These are phyloP conservation scores for Echinosophora koreensis DNA, from an alignment of 306 rosid genomes.

Conservation along the genomic window DNA sequence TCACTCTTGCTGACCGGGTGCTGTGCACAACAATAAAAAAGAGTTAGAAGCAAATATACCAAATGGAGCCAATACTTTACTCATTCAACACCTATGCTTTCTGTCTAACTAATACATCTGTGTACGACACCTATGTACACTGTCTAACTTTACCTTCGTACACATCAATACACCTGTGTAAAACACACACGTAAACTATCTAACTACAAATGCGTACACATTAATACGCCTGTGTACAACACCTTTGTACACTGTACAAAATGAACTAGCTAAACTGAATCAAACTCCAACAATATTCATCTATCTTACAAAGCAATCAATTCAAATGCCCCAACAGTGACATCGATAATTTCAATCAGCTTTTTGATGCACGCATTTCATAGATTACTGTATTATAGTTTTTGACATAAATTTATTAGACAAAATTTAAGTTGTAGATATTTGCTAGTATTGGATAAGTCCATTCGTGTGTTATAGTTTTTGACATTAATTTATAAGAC, in stretches of 20 bases:
- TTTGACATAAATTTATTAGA: background rate
- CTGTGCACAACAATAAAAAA: constrained; percentile 55
- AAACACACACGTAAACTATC: too few species aligned
- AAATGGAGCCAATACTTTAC: constrained; percentile 1
- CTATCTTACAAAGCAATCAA: constrained; percentile 34
- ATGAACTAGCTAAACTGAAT: too few species aligned
- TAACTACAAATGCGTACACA: too few species aligned
- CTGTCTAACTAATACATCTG: too few species aligned
- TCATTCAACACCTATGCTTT: background rate
- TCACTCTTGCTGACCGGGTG: constrained; percentile 77
- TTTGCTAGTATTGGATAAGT: background rate
- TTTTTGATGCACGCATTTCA: constrained; percentile 21
- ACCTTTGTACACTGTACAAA: too few species aligned
- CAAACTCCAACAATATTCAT: background rate
- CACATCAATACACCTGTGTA: too few species aligned
- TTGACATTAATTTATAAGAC: background rate
- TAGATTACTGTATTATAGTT: constrained; percentile 5
- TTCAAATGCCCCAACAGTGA: background rate
- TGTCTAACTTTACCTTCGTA: too few species aligned
- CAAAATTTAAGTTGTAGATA: background rate
- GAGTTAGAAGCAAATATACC: constrained; percentile 18
- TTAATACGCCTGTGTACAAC: too few species aligned
- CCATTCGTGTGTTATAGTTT: constrained; percentile 3
- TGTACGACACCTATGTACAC: too few species aligned
- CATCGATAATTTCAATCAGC: background rate